Conservation (phyloP, 2,329 filamentous ascomycete species). For the Graphium sp. region DNA sequence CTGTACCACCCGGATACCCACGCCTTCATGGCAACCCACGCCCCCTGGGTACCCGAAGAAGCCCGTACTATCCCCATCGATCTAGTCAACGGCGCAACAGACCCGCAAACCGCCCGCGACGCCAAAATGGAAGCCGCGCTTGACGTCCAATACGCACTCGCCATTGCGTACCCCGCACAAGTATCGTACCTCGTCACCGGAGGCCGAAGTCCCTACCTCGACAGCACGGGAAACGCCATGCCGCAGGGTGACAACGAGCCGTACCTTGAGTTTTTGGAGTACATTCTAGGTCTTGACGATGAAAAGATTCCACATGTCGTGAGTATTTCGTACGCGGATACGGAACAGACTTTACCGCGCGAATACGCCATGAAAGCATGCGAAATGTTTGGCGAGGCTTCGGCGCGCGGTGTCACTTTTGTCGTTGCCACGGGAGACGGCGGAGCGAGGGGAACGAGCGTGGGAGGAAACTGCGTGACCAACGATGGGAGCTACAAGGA, state of each 20-base stretch:
- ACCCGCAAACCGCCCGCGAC: constrained; percentile 17
- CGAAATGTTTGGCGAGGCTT: constrained; percentile 31
- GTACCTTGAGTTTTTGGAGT: constrained; percentile 34
- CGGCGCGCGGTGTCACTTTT: constrained; percentile 32
- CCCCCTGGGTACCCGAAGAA: constrained; percentile 16
- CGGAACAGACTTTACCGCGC: constrained; percentile 34
- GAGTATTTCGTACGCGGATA: constrained; percentile 40
- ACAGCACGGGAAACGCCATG: constrained; percentile 17
- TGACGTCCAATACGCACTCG: constrained; percentile 30
- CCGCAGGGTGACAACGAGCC: constrained; percentile 31
- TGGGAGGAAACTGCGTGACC: constrained; percentile 35
- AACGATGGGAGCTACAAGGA: constrained; percentile 40
- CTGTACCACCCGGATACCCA: constrained; percentile 23
- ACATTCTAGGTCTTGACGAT: constrained; percentile 25
- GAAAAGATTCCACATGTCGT: constrained; percentile 34
- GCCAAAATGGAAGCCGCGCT: constrained; percentile 27
- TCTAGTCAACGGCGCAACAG: constrained; percentile 23
- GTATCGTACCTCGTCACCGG: constrained; percentile 26
- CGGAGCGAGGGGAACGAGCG: constrained; percentile 23
- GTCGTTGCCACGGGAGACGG: constrained; percentile 34
- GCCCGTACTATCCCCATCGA: constrained; percentile 22
- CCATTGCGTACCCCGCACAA: constrained; percentile 23
- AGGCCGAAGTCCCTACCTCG: constrained; percentile 23
- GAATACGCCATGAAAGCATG: constrained; percentile 36
- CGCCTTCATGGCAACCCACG: constrained; percentile 18